A percentile compares a stretch with the other conserved stretches of the same genome.
Conservation (phyloP, 2,329 filamentous ascomycete genomes). For the Diaporthe aspalathi region DNA sequence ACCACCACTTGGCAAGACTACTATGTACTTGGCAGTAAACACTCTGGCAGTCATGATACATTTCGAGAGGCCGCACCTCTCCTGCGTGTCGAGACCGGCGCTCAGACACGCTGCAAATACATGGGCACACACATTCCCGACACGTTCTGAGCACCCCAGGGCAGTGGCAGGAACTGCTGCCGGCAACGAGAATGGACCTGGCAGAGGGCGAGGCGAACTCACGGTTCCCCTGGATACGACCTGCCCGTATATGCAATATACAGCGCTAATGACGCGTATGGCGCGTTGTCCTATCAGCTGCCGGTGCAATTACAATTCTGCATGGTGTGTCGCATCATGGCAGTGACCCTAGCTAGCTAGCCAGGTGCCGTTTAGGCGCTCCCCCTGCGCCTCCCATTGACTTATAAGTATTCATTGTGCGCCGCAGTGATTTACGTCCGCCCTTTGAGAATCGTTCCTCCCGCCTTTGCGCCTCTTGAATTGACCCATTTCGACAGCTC, state of each 20-base stretch:
- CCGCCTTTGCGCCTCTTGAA: neutral
- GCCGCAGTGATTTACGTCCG: neutral
- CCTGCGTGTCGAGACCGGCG: neutral
- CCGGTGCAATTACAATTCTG: constrained; percentile 22
- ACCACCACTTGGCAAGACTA: constrained; percentile 9
- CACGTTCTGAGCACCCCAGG: neutral
- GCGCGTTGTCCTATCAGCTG: constrained; percentile 33
- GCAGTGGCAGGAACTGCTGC: neutral
- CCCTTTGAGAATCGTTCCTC: too few species aligned
- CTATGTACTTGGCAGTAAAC: constrained; percentile 1
- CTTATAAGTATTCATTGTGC: constrained; percentile 15
- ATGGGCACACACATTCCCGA: too few species aligned
- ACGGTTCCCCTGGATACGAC: constrained; percentile 13
- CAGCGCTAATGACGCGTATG: constrained; percentile 29
- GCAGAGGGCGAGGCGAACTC: constrained; percentile 4
- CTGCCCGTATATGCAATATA: constrained; percentile 29
- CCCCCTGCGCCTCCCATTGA: constrained; percentile 14
- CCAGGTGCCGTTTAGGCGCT: constrained; percentile 13
- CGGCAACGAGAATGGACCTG: neutral
- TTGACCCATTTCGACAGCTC: neutral
- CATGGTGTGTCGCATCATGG: constrained; percentile 24
- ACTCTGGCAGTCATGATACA: neutral
- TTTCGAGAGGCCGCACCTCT: neutral
- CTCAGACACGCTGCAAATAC: neutral
- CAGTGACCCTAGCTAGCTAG: constrained; percentile 4